phyloP scores from a whole-genome alignment of 768 basidiomycete genomes.

The Podaxis mareebaensis region DNA sequence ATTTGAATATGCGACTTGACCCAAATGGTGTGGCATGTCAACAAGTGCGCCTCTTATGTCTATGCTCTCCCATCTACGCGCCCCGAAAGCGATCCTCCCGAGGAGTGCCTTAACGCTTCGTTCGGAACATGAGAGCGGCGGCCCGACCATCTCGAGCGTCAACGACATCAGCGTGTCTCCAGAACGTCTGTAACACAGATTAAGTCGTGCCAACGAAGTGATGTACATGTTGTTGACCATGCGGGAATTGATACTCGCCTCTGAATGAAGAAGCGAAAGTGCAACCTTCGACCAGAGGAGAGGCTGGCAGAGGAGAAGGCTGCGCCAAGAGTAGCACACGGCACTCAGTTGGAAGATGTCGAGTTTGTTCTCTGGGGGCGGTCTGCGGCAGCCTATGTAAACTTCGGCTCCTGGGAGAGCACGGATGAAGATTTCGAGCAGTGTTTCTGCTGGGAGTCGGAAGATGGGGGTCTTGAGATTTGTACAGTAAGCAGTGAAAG shows the following conservation, averaged over 20 bases:
- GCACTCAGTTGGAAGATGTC: neutral
- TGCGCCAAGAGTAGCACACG: constrained; percentile 1
- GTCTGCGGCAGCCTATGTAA: neutral
- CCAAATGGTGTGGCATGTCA: neutral
- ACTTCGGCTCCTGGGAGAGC: neutral
- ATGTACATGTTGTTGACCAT: neutral
- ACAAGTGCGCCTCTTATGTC: neutral
- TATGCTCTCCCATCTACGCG: neutral
- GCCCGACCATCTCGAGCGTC: neutral
- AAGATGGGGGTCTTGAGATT: neutral
- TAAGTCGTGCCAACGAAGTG: neutral
- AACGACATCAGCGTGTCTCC: neutral
- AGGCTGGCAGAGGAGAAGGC: neutral
- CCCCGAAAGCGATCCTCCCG: neutral
- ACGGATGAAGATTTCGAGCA: neutral
- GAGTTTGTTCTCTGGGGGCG: neutral
- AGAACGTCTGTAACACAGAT: neutral
- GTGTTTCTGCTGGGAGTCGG: neutral
- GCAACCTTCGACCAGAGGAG: constrained; percentile 3
- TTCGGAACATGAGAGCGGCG: neutral
- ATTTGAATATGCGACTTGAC: neutral
- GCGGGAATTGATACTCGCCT: neutral
- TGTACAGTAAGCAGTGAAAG: neutral
- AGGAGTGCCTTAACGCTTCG: neutral
- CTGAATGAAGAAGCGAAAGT: neutral